phyloP scores from a whole-genome alignment of 176 grass and related monocot species.

The Avena insularis region DNA sequence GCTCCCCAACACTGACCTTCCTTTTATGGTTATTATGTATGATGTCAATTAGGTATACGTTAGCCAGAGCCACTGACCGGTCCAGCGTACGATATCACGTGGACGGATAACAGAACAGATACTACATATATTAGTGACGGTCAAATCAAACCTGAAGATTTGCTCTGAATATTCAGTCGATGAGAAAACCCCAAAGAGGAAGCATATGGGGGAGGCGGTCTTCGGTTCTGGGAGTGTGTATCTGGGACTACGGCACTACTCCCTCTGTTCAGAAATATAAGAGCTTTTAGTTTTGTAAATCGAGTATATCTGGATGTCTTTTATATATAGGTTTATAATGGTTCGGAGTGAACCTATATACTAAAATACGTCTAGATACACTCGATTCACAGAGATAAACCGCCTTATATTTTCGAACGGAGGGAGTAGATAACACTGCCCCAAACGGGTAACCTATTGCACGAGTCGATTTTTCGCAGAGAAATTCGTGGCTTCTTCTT shows the following conservation, averaged over 20 bases:
- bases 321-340: too few species aligned
- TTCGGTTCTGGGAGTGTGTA: neutral
- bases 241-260: neutral
- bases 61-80: neutral
- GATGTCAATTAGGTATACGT: neutral
- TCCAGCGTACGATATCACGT: neutral
- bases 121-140: neutral
- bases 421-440: neutral
- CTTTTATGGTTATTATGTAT: neutral
- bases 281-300: too few species aligned
- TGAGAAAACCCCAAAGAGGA: neutral
- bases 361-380: too few species aligned
- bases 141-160: neutral
- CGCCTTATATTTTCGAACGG: too few species aligned
- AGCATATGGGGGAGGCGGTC: neutral
- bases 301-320: too few species aligned
- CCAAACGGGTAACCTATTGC: neutral
- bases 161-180: neutral
- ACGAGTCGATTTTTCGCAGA: neutral
- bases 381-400: too few species aligned
- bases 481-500: neutral
- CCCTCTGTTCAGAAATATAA: too few species aligned
- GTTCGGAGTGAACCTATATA: too few species aligned
- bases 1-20: constrained; percentile 1
- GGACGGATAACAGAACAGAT: neutral